Evolutionary conservation across 441 rosid species (phyloP), one percentile per base, ranked within the genome.

Genomic region (Corymbia calophylla): DNA sequence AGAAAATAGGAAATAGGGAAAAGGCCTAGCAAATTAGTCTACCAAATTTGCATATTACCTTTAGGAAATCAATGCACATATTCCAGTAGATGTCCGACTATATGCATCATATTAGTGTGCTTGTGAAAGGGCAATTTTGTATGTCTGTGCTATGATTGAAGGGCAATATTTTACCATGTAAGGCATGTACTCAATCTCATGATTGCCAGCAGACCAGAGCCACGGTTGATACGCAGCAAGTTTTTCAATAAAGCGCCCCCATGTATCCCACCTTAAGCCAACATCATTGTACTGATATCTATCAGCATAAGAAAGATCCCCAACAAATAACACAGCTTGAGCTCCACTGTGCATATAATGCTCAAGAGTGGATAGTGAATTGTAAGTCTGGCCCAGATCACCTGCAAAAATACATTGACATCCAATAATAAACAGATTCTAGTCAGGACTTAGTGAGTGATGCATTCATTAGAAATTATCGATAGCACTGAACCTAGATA

Each of bases 281-380:
- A 84, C 87, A 62, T 89, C 90, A 60, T 85, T 3, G 54, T 60
- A 64, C 39, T 55, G 87, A 32, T 89, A 85, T 8, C 80, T 47
- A 85, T 89, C 90, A 21, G 90, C 90, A 66, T 89, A 89, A 32
- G 90, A 89, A 12, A 89, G 81, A 44, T 89, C 90, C 62, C 90
- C 90, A 23, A 89, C 90, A 64, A 84, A 89, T 62, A 89, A 29
- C 51, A 89, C 87, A 7, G 88, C 51, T 35, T 89, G 47, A 44
- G 87, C 88, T 31, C 77, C 77, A 54, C 87, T 89, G 47, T 31
- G 81, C 90, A 82, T 82, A 47, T 62, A 85, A 62, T 89, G 90
- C 56, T 85, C 56, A 25, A 89, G 90, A 44, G 90, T 89, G 51
- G 82, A 58, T 58, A 82, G 77, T 17, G 90, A 89, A 64, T 89